These are phyloP conservation scores for Kodamaea kaohsiungensis DNA, from an alignment of 805 yeast genomes.

Conservation along the genomic window DNA sequence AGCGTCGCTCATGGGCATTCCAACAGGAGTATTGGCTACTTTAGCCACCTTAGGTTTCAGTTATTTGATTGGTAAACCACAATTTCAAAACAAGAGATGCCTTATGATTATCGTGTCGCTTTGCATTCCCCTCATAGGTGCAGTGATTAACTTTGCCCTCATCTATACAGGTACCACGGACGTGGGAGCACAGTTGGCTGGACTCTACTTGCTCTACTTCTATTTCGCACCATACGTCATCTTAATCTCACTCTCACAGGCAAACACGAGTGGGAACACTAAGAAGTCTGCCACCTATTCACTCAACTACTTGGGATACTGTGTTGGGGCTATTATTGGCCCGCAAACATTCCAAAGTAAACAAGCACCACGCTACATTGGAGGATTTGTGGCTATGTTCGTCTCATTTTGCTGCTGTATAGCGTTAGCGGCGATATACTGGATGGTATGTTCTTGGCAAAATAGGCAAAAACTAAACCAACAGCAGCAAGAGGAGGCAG, in stretches of 20 bases:
- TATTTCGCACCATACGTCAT: slow-evolving; percentile 31
- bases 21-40: slow-evolving; percentile 11
- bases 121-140: slow-evolving; percentile 24
- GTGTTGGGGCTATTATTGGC: slow-evolving; percentile 27
- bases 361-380: slow-evolving; percentile 15
- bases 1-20: slow-evolving; percentile 12
- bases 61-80: slow-evolving; percentile 5
- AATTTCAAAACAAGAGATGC: slow-evolving; percentile 6
- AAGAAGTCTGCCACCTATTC: slow-evolving; percentile 35
- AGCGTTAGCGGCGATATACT: slow-evolving; percentile 13
- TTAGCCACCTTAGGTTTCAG: slow-evolving; percentile 11
- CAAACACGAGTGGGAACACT: slow-evolving; percentile 32
- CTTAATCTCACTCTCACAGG: slow-evolving; percentile 27
- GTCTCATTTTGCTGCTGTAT: slow-evolving; percentile 21
- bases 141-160: slow-evolving; percentile 16
- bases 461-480: slow-evolving; percentile 16
- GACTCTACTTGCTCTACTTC: slow-evolving; percentile 35
- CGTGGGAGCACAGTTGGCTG: slow-evolving; percentile 22
- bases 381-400: slow-evolving; percentile 22
- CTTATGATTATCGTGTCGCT: slow-evolving; percentile 9
- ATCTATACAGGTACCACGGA: slow-evolving; percentile 9
- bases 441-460: slow-evolving; percentile 16
- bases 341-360: slow-evolving; percentile 18
- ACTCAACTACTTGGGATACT: slow-evolving; percentile 34
- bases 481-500: slow-evolving; percentile 13